Evolutionary conservation across 768 basidiomycete species (phyloP), one percentile per base, ranked within the genome.

Genomic region (Asterophora lycoperdoides): DNA sequence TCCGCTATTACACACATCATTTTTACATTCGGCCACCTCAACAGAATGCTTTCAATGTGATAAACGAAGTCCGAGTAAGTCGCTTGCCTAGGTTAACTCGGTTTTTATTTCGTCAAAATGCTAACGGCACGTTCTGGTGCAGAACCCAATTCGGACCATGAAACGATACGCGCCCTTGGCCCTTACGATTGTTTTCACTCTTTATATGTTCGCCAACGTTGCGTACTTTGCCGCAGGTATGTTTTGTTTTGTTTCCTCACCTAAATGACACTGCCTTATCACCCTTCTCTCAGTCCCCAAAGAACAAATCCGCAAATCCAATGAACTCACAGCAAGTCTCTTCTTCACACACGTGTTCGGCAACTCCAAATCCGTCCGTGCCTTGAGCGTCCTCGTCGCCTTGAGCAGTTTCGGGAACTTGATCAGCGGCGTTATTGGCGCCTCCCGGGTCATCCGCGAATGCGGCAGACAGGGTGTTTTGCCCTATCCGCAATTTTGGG

Each of bases 321-420:
- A 71, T 18, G 69, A 74, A 44, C 68, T 77, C 32, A 67, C 75
- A 5, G 78, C 73, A 1, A 73, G 70, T 19, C 60, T 75, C n/a
- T 81, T 79, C 63, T 79, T 80, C 61, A 57, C 67, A 23, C 68
- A 69, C 11, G 75, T 79, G 8, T 80, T 78, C 45, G 76, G 77
- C 0, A 65, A 60, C 43, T 63, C 59, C 19, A 63, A 60, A 13
- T 60, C 64, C 8, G 66, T 68, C 15, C 58, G 66, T 41, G 68
- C 70, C 2, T 63, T 71, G 36, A 64, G 65, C 49, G 65, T 68
- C 13, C 64, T 70, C 39, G 62, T 75, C 17, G 70, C 68, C 8
- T 58, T 75, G 17, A 71, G 64, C 39, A 68, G 70, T 29, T 64
- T 74, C 30, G 71, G 74, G 3, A 75, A 70, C 45, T 53, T 76